These are phyloP conservation scores for Fusarium sp. DNA, from an alignment of 2,329 filamentous ascomycete genomes.

Conservation along the genomic window DNA sequence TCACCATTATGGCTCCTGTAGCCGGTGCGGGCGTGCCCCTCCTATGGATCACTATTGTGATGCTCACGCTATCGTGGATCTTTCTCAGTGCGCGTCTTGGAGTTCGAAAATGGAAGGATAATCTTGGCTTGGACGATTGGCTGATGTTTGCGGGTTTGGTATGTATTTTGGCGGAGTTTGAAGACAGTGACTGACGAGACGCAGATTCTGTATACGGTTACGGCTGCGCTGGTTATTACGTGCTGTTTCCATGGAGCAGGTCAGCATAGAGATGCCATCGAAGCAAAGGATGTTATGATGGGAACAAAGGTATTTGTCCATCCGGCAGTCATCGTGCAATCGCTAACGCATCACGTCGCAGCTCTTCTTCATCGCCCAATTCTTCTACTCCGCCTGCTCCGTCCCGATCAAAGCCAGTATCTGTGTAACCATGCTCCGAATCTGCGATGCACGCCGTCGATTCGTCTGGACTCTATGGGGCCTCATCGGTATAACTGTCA, in stretches of 20 bases:
- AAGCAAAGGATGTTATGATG: not conserved
- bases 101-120: conserved; percentile 27
- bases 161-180: not conserved
- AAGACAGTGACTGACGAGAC: not conserved
- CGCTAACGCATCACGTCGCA: not conserved
- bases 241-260: conserved; percentile 32
- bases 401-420: conserved; percentile 43
- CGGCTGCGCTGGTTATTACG: conserved; percentile 23
- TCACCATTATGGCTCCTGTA: conserved; percentile 11
- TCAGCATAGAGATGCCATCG: not conserved
- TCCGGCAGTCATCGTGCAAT: fast-evolving
- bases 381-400: conserved; percentile 32
- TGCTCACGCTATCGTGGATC: conserved; percentile 26
- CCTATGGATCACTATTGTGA: conserved; percentile 25
- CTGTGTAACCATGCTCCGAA: conserved; percentile 42
- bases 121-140: conserved; percentile 35
- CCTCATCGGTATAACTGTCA: conserved; percentile 11
- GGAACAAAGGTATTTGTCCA: conserved; percentile 23
- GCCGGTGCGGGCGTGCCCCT: conserved; percentile 27
- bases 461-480: conserved; percentile 27
- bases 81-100: conserved; percentile 1
- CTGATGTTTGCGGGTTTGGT: conserved; percentile 33
- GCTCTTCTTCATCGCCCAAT: conserved; percentile 36
- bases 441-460: conserved; percentile 27
- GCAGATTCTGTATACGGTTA: conserved; percentile 29